A percentile compares a stretch with the other conserved stretches of the same genome.
Conservation (phyloP, 371 early-diverging fungal species). For the Mycotypha africana region DNA sequence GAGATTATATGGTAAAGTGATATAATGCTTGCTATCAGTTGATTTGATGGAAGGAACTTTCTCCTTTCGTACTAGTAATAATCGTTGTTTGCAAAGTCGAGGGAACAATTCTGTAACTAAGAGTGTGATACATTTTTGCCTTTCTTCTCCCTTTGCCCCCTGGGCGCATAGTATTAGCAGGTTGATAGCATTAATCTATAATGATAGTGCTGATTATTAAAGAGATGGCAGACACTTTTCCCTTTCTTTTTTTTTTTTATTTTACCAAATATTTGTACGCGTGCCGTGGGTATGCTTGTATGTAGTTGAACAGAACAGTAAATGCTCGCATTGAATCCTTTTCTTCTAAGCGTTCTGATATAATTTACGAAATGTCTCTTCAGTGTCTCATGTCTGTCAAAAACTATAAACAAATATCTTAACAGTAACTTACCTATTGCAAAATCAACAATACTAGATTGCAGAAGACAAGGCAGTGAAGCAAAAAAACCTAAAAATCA, state of each 20-base stretch:
- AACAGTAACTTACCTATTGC: conserved; percentile 30
- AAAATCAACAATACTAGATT: conserved; percentile 36
- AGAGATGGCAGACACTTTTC: neutral
- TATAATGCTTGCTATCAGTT: conserved; percentile 37
- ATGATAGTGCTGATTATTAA: neutral
- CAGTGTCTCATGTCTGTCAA: no score
- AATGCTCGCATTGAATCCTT: conserved; percentile 30
- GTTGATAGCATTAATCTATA: conserved; percentile 35
- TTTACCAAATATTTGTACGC: conserved; percentile 44
- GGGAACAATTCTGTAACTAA: conserved; percentile 39
- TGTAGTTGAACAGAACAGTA: conserved; percentile 34
- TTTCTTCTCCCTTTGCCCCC: conserved; percentile 21
- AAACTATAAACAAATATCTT: neutral
- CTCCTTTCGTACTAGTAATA: conserved; percentile 27
- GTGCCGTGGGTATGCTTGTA: conserved; percentile 40
- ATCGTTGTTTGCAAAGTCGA: conserved; percentile 36
- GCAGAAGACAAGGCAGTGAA: conserved; percentile 34
- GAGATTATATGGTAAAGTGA: conserved; percentile 28
- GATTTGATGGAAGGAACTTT: conserved; percentile 31
- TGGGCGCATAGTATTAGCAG: conserved; percentile 26
- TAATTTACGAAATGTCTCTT: no score
- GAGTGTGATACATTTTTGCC: conserved; percentile 23
- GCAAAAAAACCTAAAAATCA: conserved; percentile 44
- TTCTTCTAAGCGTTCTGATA: conserved; percentile 26
- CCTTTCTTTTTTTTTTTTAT: neutral